These are phyloP conservation scores for Sindora glabra DNA, from an alignment of 306 rosid genomes.

Conservation along the genomic window DNA sequence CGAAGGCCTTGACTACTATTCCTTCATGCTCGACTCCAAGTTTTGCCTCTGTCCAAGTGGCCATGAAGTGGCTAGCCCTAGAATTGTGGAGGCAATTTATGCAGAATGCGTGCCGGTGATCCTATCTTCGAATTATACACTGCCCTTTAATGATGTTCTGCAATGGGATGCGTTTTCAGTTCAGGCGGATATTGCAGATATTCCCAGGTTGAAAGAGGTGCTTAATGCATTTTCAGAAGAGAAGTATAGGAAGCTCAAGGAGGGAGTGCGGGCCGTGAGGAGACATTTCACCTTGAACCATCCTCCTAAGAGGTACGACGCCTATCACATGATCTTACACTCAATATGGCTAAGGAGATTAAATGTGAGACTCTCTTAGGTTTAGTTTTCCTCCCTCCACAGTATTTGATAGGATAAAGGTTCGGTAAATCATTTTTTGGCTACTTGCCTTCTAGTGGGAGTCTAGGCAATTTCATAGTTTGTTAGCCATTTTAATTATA, in stretches of 20 bases:
- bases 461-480: too few relatives aligned
- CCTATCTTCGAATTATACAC: conserved; percentile 38
- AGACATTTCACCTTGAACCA: conserved; percentile 60
- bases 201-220: conserved; percentile 52
- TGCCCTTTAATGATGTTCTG: conserved; percentile 76
- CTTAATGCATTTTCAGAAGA: conserved; percentile 26
- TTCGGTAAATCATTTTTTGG: too few relatives aligned
- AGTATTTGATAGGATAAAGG: too few relatives aligned
- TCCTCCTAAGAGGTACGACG: conserved; percentile 63
- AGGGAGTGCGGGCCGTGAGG: conserved; percentile 29
- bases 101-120: conserved; percentile 73
- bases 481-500: too few relatives aligned
- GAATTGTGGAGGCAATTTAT: conserved; percentile 62
- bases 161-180: conserved; percentile 64
- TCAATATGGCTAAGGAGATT: conserved; percentile 68
- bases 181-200: conserved; percentile 32
- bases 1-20: conserved; percentile 40
- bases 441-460: too few relatives aligned
- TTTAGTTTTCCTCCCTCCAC: too few relatives aligned
- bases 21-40: conserved; percentile 50
- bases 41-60: conserved; percentile 87
- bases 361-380: too few relatives aligned
- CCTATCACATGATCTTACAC: conserved; percentile 68
- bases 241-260: conserved; percentile 38
- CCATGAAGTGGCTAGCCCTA: conserved; percentile 76